Evolutionary conservation across 352 stramenopile species (phyloP), one percentile per base, ranked within the genome.

Genomic region (Pythium dissimile): DNA sequence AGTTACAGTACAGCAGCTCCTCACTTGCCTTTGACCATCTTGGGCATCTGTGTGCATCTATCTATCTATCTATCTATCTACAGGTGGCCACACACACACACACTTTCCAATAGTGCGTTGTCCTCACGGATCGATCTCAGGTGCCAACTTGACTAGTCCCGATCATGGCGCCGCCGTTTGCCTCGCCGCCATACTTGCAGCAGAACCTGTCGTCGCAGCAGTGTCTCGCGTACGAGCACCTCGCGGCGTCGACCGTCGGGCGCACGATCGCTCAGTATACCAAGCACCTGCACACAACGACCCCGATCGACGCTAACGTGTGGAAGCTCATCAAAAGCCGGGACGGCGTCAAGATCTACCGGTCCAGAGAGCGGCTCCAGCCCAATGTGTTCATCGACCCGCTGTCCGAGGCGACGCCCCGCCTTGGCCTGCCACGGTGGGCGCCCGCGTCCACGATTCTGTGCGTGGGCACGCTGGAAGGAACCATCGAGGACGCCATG

Each of bases 291-390:
- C 34, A 15, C 5, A 41, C 12, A 4, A 16, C 12, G 7, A 18
- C 38, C 5, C 34, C 18, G 6, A 16, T 41, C 12, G 27, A 53
- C 46, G 6, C 12, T 3, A 16, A 35, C 11, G 24, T 5, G 46
- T 53, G 27, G 31, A 53, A 41, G 31, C 27, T 71, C 28, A 62
- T 75, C 15, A 65, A 65, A 18, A 51, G 61, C 13, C 63, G 76
- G 1, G 44, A 69, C 1, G 50, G 69, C 13, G 48, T 85, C 7
- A 69, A 69, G 34, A 59, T 85, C 13, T 80, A 79, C 28, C 71
- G 24, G 16, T 12, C n/a, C 39, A 10, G 27, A 37, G 46, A 53
- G 18, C 27, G 24, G 10, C n/a, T 12, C 11, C 46, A 41, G 46
- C 20, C 46, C 23, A 31, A 41, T 24, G n/a, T 41, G 12, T 41